Percentiles rank a stretch among this genome's conserved stretches.
Evolutionary conservation across 2,329 filamentous ascomycete species (phyloP).

Genomic region (Fusarium mundagurra): DNA sequence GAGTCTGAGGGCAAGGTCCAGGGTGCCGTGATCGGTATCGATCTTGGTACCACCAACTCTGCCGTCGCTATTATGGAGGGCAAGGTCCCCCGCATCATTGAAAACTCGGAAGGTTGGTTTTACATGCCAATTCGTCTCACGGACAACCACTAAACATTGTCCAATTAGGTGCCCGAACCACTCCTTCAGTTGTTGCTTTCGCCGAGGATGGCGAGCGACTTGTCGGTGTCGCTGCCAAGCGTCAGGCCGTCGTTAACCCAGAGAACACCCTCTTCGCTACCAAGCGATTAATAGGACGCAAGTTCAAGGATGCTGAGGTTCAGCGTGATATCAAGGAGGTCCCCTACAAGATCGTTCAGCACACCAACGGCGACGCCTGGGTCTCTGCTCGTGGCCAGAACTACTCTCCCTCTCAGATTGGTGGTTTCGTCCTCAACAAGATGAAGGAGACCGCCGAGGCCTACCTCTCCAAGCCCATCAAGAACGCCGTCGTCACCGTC

Average conservation of each 20-base stretch:
- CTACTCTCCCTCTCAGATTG: constrained; percentile 98
- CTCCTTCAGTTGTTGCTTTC: constrained; percentile 90
- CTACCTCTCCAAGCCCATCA: constrained; percentile 81
- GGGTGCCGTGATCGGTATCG: constrained; percentile 97
- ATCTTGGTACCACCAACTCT: constrained; percentile 97
- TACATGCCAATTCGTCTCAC: constrained; percentile 8
- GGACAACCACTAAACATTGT: constrained; percentile 6
- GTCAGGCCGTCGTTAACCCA: constrained; percentile 97
- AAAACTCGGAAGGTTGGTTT: constrained; percentile 87
- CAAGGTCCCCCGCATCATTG: constrained; percentile 93
- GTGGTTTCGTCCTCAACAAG: constrained; percentile 95
- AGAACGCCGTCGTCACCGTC: constrained; percentile 97
- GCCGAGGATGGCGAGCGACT: constrained; percentile 94
- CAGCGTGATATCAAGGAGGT: constrained; percentile 98
- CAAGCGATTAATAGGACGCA: constrained; percentile 98
- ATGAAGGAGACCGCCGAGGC: constrained; percentile 99
- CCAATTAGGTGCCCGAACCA: constrained; percentile 51
- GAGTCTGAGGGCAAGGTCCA: constrained; percentile 75
- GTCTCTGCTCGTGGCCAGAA: constrained; percentile 92
- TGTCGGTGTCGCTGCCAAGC: constrained; percentile 97
- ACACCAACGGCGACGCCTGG: constrained; percentile 97
- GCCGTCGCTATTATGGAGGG: constrained; percentile 98
- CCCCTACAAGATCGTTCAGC: constrained; percentile 98
- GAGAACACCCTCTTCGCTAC: constrained; percentile 99
- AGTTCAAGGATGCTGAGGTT: constrained; percentile 92